Conservation (phyloP, 306 rosid species). For the Oemleria cerasiformis region DNA sequence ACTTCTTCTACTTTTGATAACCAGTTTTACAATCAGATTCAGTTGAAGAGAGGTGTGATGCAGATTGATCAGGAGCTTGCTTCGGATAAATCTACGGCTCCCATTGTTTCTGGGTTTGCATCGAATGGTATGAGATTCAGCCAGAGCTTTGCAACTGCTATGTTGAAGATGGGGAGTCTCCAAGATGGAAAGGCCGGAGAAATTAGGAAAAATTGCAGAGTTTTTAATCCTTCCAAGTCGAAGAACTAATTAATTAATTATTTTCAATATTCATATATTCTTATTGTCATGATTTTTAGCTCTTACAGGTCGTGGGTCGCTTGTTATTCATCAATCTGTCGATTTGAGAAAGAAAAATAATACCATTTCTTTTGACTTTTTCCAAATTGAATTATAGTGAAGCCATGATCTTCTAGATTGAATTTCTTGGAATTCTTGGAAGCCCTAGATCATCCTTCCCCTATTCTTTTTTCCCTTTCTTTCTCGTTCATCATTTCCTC, state of each 20-base stretch:
- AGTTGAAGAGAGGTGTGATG: conserved; percentile 37
- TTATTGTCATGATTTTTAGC: not conserved
- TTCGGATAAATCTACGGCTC: conserved; percentile 21
- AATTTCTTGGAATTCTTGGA: too few relatives aligned
- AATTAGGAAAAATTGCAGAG: conserved; percentile 50
- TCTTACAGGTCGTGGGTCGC: not conserved
- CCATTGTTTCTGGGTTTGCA: conserved; percentile 34
- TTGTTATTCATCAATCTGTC: too few relatives aligned
- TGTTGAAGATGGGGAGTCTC: conserved; percentile 38
- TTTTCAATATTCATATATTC: not conserved
- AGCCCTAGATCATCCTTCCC: too few relatives aligned
- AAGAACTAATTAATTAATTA: not conserved
- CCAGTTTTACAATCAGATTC: conserved; percentile 33
- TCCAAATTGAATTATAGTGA: too few relatives aligned
- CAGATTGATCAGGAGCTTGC: conserved; percentile 48
- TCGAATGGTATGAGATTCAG: conserved; percentile 13
- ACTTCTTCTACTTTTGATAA: conserved; percentile 43
- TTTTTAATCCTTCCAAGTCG: conserved; percentile 25
- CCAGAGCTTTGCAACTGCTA: conserved; percentile 40
- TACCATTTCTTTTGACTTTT: too few relatives aligned
- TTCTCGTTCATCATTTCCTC: too few relatives aligned
- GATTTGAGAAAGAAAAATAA: too few relatives aligned
- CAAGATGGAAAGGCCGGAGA: conserved; percentile 38
- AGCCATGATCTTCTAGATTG: too few relatives aligned
- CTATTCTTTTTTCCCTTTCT: too few relatives aligned